Percentiles rank a stretch among this genome's conserved stretches.
These are phyloP conservation scores for Phyllosticta citrichinensis DNA, from an alignment of 2,329 filamentous ascomycete species.

Conservation along the genomic window DNA sequence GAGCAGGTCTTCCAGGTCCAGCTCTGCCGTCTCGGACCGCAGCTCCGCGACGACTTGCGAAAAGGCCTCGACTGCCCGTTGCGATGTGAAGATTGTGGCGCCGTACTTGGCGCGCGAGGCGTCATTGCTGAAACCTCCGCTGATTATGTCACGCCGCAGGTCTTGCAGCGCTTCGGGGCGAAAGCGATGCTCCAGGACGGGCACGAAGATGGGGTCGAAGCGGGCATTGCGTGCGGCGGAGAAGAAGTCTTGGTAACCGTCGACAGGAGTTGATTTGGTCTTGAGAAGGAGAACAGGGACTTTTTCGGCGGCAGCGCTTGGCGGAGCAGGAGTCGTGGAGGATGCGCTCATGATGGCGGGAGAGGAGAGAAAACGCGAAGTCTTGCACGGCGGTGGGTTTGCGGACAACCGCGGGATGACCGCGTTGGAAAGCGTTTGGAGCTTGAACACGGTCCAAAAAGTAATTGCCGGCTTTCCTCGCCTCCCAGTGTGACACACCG, in stretches of 20 bases:
- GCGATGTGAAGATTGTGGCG: constrained; percentile 76
- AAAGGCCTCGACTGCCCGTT: constrained; percentile 74
- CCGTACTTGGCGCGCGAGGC: constrained; percentile 45
- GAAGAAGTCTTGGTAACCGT: constrained; percentile 64
- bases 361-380: background rate
- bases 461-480: background rate
- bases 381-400: background rate
- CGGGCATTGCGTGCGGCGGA: constrained; percentile 31
- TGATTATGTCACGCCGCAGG: constrained; percentile 43
- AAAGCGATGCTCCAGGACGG: constrained; percentile 65
- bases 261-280: constrained; percentile 60
- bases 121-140: constrained; percentile 27
- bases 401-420: background rate
- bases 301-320: constrained; percentile 12
- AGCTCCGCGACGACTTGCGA: constrained; percentile 50
- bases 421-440: background rate
- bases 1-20: constrained; percentile 25
- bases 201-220: constrained; percentile 62
- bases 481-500: background rate
- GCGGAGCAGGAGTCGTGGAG: background rate
- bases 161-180: constrained; percentile 47
- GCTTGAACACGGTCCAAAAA: background rate
- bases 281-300: constrained; percentile 63
- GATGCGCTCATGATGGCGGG: constrained; percentile 5
- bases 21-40: constrained; percentile 23